These are phyloP conservation scores for Microsporum canis DNA, from an alignment of 2,329 filamentous ascomycete genomes.

Conservation along the genomic window DNA sequence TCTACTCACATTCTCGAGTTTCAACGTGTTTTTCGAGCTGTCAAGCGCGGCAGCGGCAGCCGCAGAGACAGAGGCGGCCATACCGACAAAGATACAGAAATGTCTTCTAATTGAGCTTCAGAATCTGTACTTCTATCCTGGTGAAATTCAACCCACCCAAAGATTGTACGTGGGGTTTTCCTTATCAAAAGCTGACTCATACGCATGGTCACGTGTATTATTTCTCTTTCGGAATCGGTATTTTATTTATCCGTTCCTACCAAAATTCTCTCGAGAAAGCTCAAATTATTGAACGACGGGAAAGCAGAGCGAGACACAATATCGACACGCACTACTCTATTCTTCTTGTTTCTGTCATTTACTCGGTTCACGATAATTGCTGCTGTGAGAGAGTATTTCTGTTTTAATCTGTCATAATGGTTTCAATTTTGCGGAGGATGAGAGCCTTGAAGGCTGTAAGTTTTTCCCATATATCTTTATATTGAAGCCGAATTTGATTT, in stretches of 20 bases:
- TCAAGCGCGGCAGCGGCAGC: constrained; percentile 47
- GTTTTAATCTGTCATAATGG: constrained; percentile 26
- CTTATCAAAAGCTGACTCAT: constrained; percentile 3
- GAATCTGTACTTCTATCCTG: neutral
- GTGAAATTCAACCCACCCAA: neutral
- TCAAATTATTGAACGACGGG: neutral
- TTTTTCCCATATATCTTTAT: constrained; percentile 15
- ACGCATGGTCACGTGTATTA: neutral
- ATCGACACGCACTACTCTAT: neutral
- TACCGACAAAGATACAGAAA: neutral
- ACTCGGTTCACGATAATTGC: neutral
- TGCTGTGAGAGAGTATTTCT: neutral
- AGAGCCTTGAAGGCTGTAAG: constrained; percentile 61
- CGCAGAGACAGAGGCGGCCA: constrained; percentile 31
- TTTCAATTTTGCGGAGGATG: constrained; percentile 52
- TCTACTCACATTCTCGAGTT: constrained; percentile 48
- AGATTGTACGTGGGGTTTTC: constrained; percentile 1
- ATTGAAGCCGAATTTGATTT: constrained; percentile 9
- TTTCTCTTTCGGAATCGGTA: neutral
- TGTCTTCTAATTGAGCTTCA: neutral
- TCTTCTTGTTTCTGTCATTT: neutral
- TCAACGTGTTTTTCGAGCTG: constrained; percentile 50
- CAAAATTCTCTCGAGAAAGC: constrained; percentile 6
- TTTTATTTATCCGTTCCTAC: neutral
- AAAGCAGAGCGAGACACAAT: neutral